These are phyloP conservation scores for Backusella macrospora DNA, from an alignment of 192 early-diverging fungal genomes.

Conservation along the genomic window DNA sequence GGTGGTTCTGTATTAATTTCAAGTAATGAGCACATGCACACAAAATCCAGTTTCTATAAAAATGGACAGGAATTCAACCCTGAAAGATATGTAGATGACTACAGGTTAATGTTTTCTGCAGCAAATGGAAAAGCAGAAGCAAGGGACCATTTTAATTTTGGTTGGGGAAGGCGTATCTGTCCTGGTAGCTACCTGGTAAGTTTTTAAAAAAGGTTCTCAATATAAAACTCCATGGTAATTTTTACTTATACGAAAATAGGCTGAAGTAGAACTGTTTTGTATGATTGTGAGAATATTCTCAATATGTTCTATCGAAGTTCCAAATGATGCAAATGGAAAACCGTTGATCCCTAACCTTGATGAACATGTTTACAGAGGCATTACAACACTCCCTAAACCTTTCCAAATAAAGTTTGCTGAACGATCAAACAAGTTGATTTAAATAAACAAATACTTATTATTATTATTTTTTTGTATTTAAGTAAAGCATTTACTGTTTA, in stretches of 20 bases:
- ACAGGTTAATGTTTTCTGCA: background rate
- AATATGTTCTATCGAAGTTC: background rate
- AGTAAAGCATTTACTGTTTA: too few species aligned
- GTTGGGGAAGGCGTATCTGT: slow-evolving; percentile 28
- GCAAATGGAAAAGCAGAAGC: slow-evolving; percentile 18
- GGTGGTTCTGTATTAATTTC: slow-evolving; percentile 40
- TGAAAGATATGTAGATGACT: slow-evolving; percentile 33
- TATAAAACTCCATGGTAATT: background rate
- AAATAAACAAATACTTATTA: background rate
- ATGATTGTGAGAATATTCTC: slow-evolving; percentile 10
- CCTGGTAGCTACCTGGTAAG: slow-evolving; percentile 16
- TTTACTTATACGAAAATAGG: background rate
- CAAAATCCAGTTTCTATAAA: slow-evolving; percentile 32
- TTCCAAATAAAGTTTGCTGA: background rate
- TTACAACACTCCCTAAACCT: background rate
- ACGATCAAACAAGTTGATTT: background rate
- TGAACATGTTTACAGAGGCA: slow-evolving; percentile 7
- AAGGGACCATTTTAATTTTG: slow-evolving; percentile 25
- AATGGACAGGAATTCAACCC: slow-evolving; percentile 52
- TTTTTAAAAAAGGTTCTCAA: too few species aligned
- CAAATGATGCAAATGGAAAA: slow-evolving; percentile 15
- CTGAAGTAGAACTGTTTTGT: slow-evolving; percentile 3
- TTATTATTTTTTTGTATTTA: background rate
- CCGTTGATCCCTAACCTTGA: background rate
- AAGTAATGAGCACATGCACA: slow-evolving; percentile 53